phyloP scores from a whole-genome alignment of 805 yeast genomes.

The Cyberlindnera veronae region DNA sequence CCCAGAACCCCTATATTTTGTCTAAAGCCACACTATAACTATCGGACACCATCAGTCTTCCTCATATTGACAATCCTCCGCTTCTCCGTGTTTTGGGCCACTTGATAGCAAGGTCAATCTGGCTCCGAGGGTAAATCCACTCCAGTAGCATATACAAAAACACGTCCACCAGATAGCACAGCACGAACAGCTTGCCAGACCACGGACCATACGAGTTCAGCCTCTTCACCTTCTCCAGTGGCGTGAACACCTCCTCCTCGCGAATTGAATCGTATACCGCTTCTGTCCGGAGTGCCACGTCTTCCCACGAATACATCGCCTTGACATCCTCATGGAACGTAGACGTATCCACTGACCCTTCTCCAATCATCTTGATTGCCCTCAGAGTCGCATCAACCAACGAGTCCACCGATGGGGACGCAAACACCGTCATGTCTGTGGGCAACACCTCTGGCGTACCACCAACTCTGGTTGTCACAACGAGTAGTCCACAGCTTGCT shows the following conservation, averaged over 20 bases:
- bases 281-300: constrained; percentile 85
- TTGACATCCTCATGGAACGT: constrained; percentile 74
- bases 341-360: constrained; percentile 62
- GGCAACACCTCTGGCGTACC: constrained; percentile 98
- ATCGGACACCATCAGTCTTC: too few relatives aligned
- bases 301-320: constrained; percentile 87
- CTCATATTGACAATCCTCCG: too few relatives aligned
- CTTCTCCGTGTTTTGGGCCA: too few relatives aligned
- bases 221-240: constrained; percentile 56
- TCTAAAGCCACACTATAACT: too few relatives aligned
- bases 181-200: constrained; percentile 80
- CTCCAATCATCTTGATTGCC: constrained; percentile 63
- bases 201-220: constrained; percentile 72
- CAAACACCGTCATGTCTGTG: constrained; percentile 85
- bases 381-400: constrained; percentile 63
- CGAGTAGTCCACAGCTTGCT: constrained; percentile 89
- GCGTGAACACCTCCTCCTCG: constrained; percentile 24
- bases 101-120: constrained; percentile 72
- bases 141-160: constrained; percentile 62
- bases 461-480: constrained; percentile 94
- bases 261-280: constrained; percentile 62
- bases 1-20: too few relatives aligned
- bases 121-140: constrained; percentile 60
- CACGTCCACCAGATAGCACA: constrained; percentile 80
- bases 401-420: constrained; percentile 83